phyloP scores from a whole-genome alignment of 2,329 filamentous ascomycete species.

The Rugonectria rugulosa region DNA sequence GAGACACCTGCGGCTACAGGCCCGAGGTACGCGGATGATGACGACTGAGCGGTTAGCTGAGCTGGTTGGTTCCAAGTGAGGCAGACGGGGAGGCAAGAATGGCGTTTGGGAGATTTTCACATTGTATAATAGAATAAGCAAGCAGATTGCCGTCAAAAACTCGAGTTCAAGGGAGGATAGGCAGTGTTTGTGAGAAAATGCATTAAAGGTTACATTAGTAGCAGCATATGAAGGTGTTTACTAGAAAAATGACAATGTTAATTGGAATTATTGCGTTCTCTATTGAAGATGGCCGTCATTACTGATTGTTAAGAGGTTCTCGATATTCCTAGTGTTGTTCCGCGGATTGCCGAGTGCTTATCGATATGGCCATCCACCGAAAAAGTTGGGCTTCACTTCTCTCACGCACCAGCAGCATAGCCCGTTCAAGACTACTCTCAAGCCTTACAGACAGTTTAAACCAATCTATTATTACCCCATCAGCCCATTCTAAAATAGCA shows the following conservation, averaged over 20 bases:
- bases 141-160: background rate
- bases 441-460: too few species aligned
- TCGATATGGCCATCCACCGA: background rate
- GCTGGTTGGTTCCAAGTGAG: background rate
- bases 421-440: background rate
- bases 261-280: background rate
- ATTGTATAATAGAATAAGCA: conserved; percentile 16
- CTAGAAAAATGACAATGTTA: background rate
- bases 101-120: conserved; percentile 10
- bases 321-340: background rate
- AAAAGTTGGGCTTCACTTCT: background rate
- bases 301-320: background rate
- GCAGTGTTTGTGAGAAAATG: conserved; percentile 3
- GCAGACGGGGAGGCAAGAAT: background rate
- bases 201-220: background rate
- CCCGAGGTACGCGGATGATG: conserved; percentile 62
- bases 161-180: background rate
- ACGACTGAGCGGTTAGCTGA: conserved; percentile 39
- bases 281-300: background rate
- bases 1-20: conserved; percentile 70
- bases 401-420: background rate
- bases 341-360: background rate
- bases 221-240: background rate
- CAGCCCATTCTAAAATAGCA: too few species aligned
- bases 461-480: too few species aligned